These are phyloP conservation scores for Cucurbita ficifolia DNA, from an alignment of 306 rosid species.

Conservation along the genomic window DNA sequence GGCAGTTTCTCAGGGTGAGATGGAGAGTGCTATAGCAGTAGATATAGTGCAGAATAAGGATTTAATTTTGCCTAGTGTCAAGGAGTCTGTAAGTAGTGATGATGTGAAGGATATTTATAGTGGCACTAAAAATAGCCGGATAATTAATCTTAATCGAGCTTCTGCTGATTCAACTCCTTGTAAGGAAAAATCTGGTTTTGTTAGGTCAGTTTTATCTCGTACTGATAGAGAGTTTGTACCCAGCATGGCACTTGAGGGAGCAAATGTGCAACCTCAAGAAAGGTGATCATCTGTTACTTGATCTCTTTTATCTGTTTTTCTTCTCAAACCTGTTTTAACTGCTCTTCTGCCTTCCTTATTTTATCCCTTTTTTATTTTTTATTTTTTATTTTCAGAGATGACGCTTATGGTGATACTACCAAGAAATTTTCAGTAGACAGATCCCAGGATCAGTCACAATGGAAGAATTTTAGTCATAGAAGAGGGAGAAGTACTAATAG, in stretches of 20 bases:
- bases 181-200: slow-evolving; percentile 37
- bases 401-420: slow-evolving; percentile 32
- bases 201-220: slow-evolving; percentile 29
- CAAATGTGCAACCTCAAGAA: slow-evolving; percentile 41
- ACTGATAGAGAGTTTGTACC: slow-evolving; percentile 41
- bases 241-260: slow-evolving; percentile 29
- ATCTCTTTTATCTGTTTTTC: neutral
- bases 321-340: neutral
- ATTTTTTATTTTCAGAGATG: slow-evolving; percentile 41
- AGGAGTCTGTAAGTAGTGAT: slow-evolving; percentile 35
- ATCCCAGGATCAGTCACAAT: slow-evolving; percentile 43
- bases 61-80: slow-evolving; percentile 24
- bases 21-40: slow-evolving; percentile 25
- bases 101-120: slow-evolving; percentile 31
- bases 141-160: slow-evolving; percentile 52
- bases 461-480: slow-evolving; percentile 51
- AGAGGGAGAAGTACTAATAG: slow-evolving; percentile 45
- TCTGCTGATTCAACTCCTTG: slow-evolving; percentile 36
- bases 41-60: slow-evolving; percentile 26
- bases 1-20: slow-evolving; percentile 19
- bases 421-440: slow-evolving; percentile 58
- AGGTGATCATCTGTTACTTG: slow-evolving; percentile 37
- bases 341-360: neutral
- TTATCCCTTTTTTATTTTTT: neutral
- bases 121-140: slow-evolving; percentile 57